Evolutionary conservation across 2,329 filamentous ascomycete species (phyloP).

Genomic region (Colletotrichum higginsianum): DNA sequence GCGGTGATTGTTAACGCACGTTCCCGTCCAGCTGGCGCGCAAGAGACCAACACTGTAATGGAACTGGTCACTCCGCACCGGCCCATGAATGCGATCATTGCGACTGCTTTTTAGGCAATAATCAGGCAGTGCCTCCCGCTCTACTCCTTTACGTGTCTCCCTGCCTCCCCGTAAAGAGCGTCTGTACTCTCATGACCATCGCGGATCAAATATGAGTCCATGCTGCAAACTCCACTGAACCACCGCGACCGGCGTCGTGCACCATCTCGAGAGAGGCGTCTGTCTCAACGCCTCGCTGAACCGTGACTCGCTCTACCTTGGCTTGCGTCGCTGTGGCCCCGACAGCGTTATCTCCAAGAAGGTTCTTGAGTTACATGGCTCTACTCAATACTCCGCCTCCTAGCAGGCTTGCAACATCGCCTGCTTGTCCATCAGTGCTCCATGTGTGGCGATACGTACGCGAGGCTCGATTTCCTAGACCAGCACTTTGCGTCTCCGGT

Average conservation of each 20-base stretch:
- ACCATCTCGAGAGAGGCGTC: conserved; percentile 69
- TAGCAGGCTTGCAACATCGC: conserved; percentile 49
- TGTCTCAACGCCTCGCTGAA: conserved; percentile 65
- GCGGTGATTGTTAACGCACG: conserved; percentile 47
- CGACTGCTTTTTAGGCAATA: conserved; percentile 44
- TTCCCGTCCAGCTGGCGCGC: conserved; percentile 46
- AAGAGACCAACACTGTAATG: conserved; percentile 49
- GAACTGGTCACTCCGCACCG: conserved; percentile 45
- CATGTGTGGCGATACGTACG: conserved; percentile 60
- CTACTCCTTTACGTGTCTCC: not conserved
- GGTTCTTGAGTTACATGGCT: conserved; percentile 60
- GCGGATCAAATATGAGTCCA: conserved; percentile 61
- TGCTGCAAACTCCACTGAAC: conserved; percentile 65
- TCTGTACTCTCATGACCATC: conserved; percentile 66
- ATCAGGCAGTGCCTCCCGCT: conserved; percentile 24
- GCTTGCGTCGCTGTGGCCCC: conserved; percentile 63
- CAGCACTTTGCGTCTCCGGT: conserved; percentile 68
- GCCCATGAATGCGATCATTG: conserved; percentile 52
- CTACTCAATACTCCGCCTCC: conserved; percentile 59
- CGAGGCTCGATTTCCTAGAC: conserved; percentile 55
- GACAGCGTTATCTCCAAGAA: conserved; percentile 65
- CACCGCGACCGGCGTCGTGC: conserved; percentile 67
- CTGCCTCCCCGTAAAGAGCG: conserved; percentile 59
- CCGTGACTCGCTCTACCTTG: conserved; percentile 62
- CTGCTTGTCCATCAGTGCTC: conserved; percentile 59